A percentile compares a stretch with the other conserved stretches of the same genome.
Conservation (phyloP, 768 basidiomycete species). For the Suillus decipiens region DNA sequence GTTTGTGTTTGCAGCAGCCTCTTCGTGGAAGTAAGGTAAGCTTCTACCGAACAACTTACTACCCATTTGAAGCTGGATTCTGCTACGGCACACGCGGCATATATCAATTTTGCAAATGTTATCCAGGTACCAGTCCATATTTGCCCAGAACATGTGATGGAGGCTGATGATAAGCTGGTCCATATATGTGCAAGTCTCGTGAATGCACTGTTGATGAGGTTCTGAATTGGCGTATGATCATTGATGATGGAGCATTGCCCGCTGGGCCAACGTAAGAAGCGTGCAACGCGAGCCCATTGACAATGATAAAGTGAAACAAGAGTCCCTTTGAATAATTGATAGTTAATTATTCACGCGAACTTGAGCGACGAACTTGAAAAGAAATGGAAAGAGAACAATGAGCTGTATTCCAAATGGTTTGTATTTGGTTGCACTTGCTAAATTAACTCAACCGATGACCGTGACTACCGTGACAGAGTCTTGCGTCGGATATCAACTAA, state of each 20-base stretch:
- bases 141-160: neutral
- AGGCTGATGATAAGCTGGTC: neutral
- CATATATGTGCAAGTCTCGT: neutral
- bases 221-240: neutral
- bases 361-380: conserved; percentile 15
- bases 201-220: conserved; percentile 4
- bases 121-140: neutral
- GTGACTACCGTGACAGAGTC: too few relatives aligned
- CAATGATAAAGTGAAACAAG: neutral
- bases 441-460: too few relatives aligned
- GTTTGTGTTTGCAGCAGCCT: neutral
- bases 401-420: conserved; percentile 12
- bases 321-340: neutral
- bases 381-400: conserved; percentile 15
- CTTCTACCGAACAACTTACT: neutral
- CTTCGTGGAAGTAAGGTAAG: neutral
- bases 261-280: neutral
- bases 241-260: neutral
- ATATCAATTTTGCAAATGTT: neutral
- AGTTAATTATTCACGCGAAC: neutral
- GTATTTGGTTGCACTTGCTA: conserved; percentile 14
- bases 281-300: neutral
- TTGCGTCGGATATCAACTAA: too few relatives aligned
- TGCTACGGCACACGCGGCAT: neutral
- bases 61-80: neutral